A percentile compares a stretch with the other conserved stretches of the same genome.
Evolutionary conservation across 1,139 yeast species (phyloP).

Genomic region (Suhomyces bokatorum): DNA sequence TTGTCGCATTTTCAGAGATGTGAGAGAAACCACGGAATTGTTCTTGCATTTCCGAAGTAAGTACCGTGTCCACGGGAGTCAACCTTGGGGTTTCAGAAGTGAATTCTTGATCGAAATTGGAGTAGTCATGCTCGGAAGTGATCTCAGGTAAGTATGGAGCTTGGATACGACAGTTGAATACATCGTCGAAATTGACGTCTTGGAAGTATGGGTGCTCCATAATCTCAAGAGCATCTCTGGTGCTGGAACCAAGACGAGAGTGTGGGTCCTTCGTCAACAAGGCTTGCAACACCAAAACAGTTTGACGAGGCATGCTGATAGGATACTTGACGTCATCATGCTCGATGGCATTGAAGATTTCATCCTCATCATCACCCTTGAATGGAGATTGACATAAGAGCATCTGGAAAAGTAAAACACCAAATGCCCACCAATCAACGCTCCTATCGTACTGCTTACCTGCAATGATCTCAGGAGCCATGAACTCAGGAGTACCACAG

Average conservation of each 20-base stretch:
- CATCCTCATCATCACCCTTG: conserved; percentile 98
- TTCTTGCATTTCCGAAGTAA: conserved; percentile 89
- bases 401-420: conserved; percentile 95
- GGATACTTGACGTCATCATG: conserved; percentile 98
- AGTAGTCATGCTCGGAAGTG: conserved; percentile 83
- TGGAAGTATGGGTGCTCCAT: conserved; percentile 94
- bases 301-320: conserved; percentile 95
- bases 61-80: conserved; percentile 88
- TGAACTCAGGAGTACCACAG: conserved; percentile 98
- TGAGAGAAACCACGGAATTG: conserved; percentile 96
- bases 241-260: conserved; percentile 81
- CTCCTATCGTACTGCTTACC: conserved; percentile 91
- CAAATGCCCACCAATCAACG: conserved; percentile 99
- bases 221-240: conserved; percentile 85
- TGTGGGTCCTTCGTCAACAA: conserved; percentile 85
- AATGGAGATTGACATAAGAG: conserved; percentile 94
- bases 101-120: conserved; percentile 92
- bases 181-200: conserved; percentile 88
- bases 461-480: conserved; percentile 97
- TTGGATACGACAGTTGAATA: conserved; percentile 66
- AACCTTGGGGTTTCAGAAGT: conserved; percentile 93
- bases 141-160: conserved; percentile 87
- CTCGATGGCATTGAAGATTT: conserved; percentile 94
- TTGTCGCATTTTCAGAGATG: conserved; percentile 66
- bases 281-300: conserved; percentile 90